Conservation (phyloP, 129 eudicot species). For the Apium graveolens region DNA sequence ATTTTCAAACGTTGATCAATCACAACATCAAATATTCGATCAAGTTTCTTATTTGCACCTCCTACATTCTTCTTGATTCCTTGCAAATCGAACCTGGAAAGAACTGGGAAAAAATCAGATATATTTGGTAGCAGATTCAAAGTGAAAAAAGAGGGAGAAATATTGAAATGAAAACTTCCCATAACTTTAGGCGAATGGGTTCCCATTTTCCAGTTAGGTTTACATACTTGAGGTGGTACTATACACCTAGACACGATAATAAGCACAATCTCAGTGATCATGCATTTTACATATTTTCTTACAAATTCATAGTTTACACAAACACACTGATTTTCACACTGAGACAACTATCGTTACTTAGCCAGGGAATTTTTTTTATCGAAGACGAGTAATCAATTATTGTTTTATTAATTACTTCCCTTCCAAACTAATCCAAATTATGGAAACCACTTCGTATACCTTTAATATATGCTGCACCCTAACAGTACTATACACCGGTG, state of each 20-base stretch:
- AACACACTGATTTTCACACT: neutral
- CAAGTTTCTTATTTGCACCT: neutral
- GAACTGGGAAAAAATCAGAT: conserved; percentile 29
- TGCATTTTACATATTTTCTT: neutral
- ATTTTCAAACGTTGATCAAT: conserved; percentile 18
- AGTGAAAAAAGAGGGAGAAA: too few relatives aligned
- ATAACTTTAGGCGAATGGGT: too few relatives aligned
- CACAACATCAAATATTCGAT: conserved; percentile 15
- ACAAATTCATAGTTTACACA: too few relatives aligned
- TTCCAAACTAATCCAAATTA: too few relatives aligned
- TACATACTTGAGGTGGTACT: too few relatives aligned
- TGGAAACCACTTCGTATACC: too few relatives aligned
- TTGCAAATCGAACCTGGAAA: conserved; percentile 33
- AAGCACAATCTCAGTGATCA: neutral
- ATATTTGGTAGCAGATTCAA: too few relatives aligned
- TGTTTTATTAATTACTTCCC: too few relatives aligned
- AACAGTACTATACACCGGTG: too few relatives aligned
- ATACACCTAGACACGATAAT: too few relatives aligned
- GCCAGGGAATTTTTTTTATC: neutral
- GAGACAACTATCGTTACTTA: neutral
- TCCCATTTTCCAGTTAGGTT: too few relatives aligned
- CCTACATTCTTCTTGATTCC: conserved; percentile 22
- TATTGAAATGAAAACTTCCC: too few relatives aligned
- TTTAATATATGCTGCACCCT: neutral
- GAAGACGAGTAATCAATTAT: neutral